Percentiles rank a stretch among this genome's conserved stretches.
Evolutionary conservation across 768 basidiomycete species (phyloP).

Genomic region (Tricholoma flavovirens): DNA sequence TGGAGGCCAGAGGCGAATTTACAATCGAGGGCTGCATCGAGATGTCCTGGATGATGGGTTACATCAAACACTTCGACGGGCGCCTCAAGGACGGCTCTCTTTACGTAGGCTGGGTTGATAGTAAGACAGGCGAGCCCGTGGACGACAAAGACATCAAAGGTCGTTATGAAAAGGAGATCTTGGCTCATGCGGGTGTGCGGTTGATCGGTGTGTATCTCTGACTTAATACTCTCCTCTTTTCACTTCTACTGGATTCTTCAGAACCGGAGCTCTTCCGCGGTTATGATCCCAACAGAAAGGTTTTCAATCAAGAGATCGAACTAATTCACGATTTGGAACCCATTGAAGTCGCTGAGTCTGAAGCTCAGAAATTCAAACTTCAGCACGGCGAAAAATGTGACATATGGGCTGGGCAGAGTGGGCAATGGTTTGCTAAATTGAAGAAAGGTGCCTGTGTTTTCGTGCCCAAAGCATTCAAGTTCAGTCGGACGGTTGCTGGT

Average conservation of each 20-base stretch:
- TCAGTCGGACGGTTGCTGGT: conserved; percentile 91
- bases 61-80: conserved; percentile 98
- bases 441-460: conserved; percentile 94
- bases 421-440: conserved; percentile 98
- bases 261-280: conserved; percentile 98
- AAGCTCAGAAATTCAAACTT: conserved; percentile 92
- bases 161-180: conserved; percentile 91
- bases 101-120: conserved; percentile 98
- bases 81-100: conserved; percentile 88
- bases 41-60: conserved; percentile 99
- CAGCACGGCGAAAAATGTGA: conserved; percentile 97
- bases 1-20: conserved; percentile 97
- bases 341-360: conserved; percentile 85
- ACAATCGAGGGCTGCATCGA: conserved; percentile 98
- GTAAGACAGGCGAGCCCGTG: conserved; percentile 87
- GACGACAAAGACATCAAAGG: conserved; percentile 97
- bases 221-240: neutral
- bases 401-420: conserved; percentile 85
- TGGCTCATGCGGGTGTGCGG: conserved; percentile 87
- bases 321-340: conserved; percentile 95
- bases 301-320: conserved; percentile 96
- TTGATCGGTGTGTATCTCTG: conserved; percentile 69
- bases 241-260: conserved; percentile 26
- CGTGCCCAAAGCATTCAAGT: conserved; percentile 92
- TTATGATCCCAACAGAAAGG: conserved; percentile 96